phyloP scores from a whole-genome alignment of 805 yeast species.

The Pichia exigua region DNA sequence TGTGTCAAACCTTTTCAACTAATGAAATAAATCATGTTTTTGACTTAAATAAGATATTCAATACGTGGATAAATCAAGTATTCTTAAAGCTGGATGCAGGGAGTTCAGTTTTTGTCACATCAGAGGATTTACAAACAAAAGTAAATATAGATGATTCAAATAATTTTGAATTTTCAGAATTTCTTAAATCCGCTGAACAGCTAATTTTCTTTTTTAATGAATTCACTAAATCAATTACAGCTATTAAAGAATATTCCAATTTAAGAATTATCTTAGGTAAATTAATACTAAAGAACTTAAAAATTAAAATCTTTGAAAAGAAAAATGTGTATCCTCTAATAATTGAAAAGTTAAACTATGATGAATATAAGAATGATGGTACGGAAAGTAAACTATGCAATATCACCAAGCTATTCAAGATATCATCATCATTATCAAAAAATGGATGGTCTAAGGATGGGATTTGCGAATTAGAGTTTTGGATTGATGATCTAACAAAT shows the following conservation, averaged over 20 bases:
- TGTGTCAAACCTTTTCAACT: no score
- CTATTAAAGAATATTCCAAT: conserved; percentile 9
- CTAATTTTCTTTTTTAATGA: conserved; percentile 20
- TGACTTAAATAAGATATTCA: neutral
- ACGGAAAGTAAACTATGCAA: conserved; percentile 1
- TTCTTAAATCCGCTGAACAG: conserved; percentile 15
- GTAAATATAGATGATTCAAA: neutral
- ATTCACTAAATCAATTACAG: conserved; percentile 4
- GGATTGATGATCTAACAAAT: conserved; percentile 26
- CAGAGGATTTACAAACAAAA: neutral
- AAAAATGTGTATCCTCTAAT: conserved; percentile 22
- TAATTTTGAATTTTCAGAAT: neutral
- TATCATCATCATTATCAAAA: conserved; percentile 19
- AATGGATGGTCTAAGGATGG: conserved; percentile 26
- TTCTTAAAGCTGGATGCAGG: neutral
- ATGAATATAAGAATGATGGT: neutral
- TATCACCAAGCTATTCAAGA: conserved; percentile 10
- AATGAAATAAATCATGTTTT: neutral
- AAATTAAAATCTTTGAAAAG: conserved; percentile 17
- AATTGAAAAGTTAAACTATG: conserved; percentile 16
- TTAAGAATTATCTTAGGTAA: conserved; percentile 17
- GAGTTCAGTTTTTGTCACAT: neutral
- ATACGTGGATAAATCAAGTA: neutral
- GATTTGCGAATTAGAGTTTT: conserved; percentile 26
- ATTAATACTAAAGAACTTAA: conserved; percentile 15